Base-by-base conservation (phyloP, 2,329 filamentous ascomycete species). In the Diaporthe capsici region DNA sequence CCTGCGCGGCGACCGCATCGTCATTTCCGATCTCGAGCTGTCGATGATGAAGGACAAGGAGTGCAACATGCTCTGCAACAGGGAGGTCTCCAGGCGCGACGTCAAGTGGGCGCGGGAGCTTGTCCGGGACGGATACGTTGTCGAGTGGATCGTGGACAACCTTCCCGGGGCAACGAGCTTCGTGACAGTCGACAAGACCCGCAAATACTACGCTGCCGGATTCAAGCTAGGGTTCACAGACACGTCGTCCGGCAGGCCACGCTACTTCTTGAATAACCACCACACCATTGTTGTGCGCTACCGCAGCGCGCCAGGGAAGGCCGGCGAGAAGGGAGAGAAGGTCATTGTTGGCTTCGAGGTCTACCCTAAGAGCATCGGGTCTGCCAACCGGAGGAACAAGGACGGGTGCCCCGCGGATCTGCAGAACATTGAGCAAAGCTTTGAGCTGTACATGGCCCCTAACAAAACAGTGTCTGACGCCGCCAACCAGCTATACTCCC, bases 131-230 rank as follows among this genome's bases (percentile, higher is more conserved):
- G 94, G 94, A 49, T 97, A 97, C 83, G 92, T 97, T n/a, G 92
- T 93, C 2, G 95, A 98, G 84, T 98, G 95, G 95, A 97, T 98
- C 79, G 94, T 97, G 78, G 95, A 98, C 84, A 98, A 98, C 80
- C 88, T 98, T 13, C 95, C 95, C 1, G 95, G 95, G 9, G 95
- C 95, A 49, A 97, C 95, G 12, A 96, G 93, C 83, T 97, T 97
- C 81, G 93, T 97, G 39, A 96, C 94, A 0, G 93, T 94, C 49
- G 95, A 97, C 84, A 95, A 95, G 85, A 92, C 90, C 63, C 90
- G 92, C 80, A 97, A 96, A 84, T 97, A 98, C 86, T 98, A 98
- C 82, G 94, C 95, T 17, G 92, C 95, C 2, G 95, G 95, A 2
- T 98, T 98, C 88, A 97, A 97, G 85, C 88, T 98, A 74, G 95